Evolutionary conservation across 345 rosid genomes (phyloP).

Genomic region (Eucalyptus sp.): DNA sequence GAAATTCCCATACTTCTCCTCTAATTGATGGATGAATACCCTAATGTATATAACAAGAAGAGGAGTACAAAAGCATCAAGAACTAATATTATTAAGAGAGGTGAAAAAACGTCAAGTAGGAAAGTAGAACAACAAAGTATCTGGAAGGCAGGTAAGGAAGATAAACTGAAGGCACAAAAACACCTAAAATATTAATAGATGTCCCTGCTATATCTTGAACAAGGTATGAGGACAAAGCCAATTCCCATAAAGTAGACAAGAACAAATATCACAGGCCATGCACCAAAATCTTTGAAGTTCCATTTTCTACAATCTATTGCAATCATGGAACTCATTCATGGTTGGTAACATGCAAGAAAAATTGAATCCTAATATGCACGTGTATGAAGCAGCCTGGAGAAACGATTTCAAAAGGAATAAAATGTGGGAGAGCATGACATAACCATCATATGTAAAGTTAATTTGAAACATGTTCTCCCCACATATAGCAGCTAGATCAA

Average conservation of each 20-base stretch:
- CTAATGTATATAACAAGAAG: conserved; percentile 14
- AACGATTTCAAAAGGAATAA: background rate
- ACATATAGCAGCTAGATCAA: background rate
- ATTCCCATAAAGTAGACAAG: background rate
- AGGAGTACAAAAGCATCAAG: background rate
- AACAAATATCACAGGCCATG: background rate
- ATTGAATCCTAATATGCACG: background rate
- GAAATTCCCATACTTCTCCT: conserved; percentile 99
- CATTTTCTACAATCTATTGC: background rate
- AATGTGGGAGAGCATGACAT: background rate
- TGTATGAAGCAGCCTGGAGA: background rate
- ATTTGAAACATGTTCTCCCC: background rate
- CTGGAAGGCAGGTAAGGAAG: background rate
- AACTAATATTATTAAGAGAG: background rate
- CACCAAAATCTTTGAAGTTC: background rate
- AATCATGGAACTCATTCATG: background rate
- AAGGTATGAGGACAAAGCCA: background rate
- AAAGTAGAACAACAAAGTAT: background rate
- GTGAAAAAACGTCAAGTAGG: background rate
- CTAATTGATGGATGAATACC: conserved; percentile 96
- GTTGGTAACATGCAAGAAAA: background rate
- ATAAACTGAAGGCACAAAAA: background rate
- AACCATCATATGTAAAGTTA: background rate
- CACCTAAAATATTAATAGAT: background rate
- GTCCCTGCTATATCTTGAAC: background rate